Percentiles rank a stretch among this genome's conserved stretches.
phyloP scores from a whole-genome alignment of 148 eudicot species.

The Cornus controversa region DNA sequence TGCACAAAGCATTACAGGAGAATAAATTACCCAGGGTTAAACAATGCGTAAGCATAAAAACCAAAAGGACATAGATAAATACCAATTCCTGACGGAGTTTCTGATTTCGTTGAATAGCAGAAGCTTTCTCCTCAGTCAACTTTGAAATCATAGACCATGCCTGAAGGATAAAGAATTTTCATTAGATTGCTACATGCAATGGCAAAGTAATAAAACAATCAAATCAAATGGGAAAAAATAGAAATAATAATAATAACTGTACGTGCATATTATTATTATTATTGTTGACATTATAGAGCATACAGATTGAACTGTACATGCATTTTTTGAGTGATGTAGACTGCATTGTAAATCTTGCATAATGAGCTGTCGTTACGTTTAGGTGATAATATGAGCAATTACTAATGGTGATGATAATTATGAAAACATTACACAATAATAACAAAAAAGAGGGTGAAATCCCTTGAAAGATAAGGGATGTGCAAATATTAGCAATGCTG shows the following conservation, averaged over 20 bases:
- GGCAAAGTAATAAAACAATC: not conserved
- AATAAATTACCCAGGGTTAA: not conserved
- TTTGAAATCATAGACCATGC: slow-evolving; percentile 54
- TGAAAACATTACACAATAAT: too few species aligned
- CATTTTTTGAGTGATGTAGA: too few species aligned
- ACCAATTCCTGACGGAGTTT: slow-evolving; percentile 69
- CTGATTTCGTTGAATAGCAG: slow-evolving; percentile 68
- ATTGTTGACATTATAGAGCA: too few species aligned
- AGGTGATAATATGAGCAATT: too few species aligned
- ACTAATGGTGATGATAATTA: too few species aligned
- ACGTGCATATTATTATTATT: too few species aligned
- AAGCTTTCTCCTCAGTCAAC: slow-evolving; percentile 77
- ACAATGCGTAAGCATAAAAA: slow-evolving; percentile 7
- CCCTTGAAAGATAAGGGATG: too few species aligned
- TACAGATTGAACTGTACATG: too few species aligned
- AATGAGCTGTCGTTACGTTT: too few species aligned
- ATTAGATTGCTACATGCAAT: not conserved
- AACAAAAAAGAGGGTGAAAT: too few species aligned
- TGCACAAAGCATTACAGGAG: not conserved
- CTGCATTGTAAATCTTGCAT: too few species aligned
- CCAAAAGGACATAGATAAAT: slow-evolving; percentile 16
- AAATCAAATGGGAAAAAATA: not conserved
- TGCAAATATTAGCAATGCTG: too few species aligned
- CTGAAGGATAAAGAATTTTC: slow-evolving; percentile 27
- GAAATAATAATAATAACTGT: not conserved